These are phyloP conservation scores for Didymella segeticola DNA, from an alignment of 2,329 filamentous ascomycete genomes.

Conservation along the genomic window DNA sequence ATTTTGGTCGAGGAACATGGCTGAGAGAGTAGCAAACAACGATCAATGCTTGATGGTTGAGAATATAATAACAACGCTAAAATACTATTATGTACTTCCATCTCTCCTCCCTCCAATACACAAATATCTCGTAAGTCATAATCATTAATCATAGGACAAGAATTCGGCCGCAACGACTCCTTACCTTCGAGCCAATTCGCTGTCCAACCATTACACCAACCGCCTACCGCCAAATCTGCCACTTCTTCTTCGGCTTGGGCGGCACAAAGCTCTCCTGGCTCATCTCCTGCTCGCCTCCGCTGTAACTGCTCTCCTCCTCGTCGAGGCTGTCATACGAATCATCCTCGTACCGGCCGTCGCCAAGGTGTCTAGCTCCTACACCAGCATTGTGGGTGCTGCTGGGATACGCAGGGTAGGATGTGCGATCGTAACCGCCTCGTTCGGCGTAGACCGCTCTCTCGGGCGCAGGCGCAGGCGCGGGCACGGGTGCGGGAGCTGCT, in stretches of 20 bases:
- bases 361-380: conserved; percentile 40
- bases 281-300: conserved; percentile 34
- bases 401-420: conserved; percentile 26
- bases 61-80: neutral
- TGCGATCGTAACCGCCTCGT: conserved; percentile 31
- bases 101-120: neutral
- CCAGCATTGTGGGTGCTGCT: conserved; percentile 31
- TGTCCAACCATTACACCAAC: neutral
- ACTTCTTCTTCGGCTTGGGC: conserved; percentile 50
- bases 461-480: conserved; percentile 4
- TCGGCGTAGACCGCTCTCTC: conserved; percentile 10
- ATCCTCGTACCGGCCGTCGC: conserved; percentile 40
- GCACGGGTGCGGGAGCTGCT: neutral
- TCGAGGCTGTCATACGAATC: conserved; percentile 37
- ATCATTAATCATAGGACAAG: conserved; percentile 8
- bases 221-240: conserved; percentile 46
- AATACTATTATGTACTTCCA: conserved; percentile 7
- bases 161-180: neutral
- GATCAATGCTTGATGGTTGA: no score
- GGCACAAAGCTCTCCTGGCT: conserved; percentile 43
- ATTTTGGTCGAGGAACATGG: no score
- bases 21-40: no score
- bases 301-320: conserved; percentile 32
- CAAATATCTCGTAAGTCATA: conserved; percentile 1
- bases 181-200: neutral